A percentile compares a stretch with the other conserved stretches of the same genome.
Conservation (phyloP, 2,329 filamentous ascomycete genomes). For the Talaromyces sp. region DNA sequence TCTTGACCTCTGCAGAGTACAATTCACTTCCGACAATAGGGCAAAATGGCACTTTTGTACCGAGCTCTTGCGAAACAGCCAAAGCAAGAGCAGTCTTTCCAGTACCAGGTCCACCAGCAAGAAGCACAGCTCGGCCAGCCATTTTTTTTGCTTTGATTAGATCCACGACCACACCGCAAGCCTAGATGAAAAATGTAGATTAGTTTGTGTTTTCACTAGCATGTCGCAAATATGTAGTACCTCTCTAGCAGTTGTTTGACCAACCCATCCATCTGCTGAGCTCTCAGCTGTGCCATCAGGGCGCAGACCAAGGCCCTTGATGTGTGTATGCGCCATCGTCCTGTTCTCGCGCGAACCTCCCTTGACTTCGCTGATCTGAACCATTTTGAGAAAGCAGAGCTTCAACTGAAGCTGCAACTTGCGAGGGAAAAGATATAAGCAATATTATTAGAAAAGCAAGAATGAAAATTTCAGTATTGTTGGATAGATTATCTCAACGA, state of each 20-base stretch:
- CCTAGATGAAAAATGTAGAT: conserved; percentile 50
- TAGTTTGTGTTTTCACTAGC: background rate
- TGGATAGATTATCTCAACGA: background rate
- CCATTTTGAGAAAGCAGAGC: conserved; percentile 54
- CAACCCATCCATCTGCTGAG: conserved; percentile 79
- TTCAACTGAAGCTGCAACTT: conserved; percentile 25
- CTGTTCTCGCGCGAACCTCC: conserved; percentile 91
- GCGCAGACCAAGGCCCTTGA: conserved; percentile 88
- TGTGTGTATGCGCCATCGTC: conserved; percentile 95
- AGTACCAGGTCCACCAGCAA: conserved; percentile 91
- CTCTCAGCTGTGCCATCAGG: conserved; percentile 80
- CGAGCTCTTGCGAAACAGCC: conserved; percentile 93
- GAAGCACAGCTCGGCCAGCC: conserved; percentile 87
- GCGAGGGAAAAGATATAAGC: background rate
- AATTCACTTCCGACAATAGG: conserved; percentile 97
- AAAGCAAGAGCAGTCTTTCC: conserved; percentile 96
- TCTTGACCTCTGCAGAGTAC: conserved; percentile 98
- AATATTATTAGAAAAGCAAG: too few relatives aligned
- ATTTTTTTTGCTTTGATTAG: conserved; percentile 96
- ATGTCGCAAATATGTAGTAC: conserved; percentile 47
- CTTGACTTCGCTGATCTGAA: conserved; percentile 92
- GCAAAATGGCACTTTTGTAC: conserved; percentile 97
- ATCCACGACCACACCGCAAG: conserved; percentile 92
- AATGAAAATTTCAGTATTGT: too few relatives aligned
- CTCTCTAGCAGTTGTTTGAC: conserved; percentile 83